Conservation (phyloP, 2,329 filamentous ascomycete genomes). For the Macroventuria anomochaeta region DNA sequence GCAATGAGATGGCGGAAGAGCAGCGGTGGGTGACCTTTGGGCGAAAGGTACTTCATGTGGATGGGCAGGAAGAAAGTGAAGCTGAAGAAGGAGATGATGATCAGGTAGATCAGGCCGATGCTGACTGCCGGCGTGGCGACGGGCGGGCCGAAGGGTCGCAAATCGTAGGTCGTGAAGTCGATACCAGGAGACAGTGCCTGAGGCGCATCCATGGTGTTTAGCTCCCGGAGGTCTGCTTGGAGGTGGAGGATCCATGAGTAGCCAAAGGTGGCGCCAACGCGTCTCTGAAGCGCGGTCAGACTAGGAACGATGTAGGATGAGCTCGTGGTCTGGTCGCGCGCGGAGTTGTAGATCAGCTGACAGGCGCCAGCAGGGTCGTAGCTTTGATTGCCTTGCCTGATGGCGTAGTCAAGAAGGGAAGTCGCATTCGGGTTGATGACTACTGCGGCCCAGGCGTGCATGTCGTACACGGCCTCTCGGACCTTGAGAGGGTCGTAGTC, state of each 20-base stretch:
- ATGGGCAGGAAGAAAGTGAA: constrained; percentile 70
- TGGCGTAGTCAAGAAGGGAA: constrained; percentile 60
- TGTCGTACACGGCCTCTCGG: constrained; percentile 64
- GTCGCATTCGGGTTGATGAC: constrained; percentile 69
- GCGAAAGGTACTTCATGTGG: constrained; percentile 64
- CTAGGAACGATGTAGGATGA: constrained; percentile 61
- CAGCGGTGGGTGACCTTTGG: constrained; percentile 63
- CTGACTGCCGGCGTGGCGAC: constrained; percentile 63
- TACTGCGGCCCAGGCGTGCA: constrained; percentile 65
- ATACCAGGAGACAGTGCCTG: constrained; percentile 64
- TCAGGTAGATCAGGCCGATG: constrained; percentile 70
- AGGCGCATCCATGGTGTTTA: constrained; percentile 54
- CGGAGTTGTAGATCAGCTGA: constrained; percentile 63
- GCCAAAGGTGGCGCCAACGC: constrained; percentile 58
- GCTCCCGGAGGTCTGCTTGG: constrained; percentile 10
- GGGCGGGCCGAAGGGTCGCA: constrained; percentile 65
- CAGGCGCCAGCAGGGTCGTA: constrained; percentile 67
- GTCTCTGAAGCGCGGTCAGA: constrained; percentile 54
- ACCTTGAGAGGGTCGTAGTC: constrained; percentile 63
- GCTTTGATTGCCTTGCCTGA: constrained; percentile 61
- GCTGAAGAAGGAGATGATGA: constrained; percentile 71
- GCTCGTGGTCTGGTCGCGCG: constrained; percentile 63
- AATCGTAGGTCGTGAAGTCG: constrained; percentile 62
- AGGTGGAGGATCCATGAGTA: constrained; percentile 47
- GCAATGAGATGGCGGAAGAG: constrained; percentile 64